phyloP scores from a whole-genome alignment of 2,329 filamentous ascomycete genomes.

The Ascochyta rabiei region DNA sequence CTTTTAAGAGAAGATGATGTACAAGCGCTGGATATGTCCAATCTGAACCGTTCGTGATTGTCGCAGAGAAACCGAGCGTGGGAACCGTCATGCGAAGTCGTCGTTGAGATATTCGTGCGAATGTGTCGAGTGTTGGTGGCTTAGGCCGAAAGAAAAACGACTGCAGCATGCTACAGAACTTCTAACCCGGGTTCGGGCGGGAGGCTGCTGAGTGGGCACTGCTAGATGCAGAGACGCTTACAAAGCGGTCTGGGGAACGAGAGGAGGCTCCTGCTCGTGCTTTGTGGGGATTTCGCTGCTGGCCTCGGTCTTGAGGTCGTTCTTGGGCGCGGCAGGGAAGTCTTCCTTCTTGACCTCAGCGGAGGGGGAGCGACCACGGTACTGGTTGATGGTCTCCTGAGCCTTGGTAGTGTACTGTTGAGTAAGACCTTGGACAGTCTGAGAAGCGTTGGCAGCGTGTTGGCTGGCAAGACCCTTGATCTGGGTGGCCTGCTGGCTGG shows the following conservation, averaged over 20 bases:
- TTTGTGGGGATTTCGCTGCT: conserved; percentile 20
- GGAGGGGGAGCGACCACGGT: conserved; percentile 46
- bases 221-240: conserved; percentile 19
- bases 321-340: conserved; percentile 38
- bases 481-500: conserved; percentile 64
- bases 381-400: conserved; percentile 55
- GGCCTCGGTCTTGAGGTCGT: conserved; percentile 25
- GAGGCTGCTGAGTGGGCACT: neutral
- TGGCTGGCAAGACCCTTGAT: conserved; percentile 65
- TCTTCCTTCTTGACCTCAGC: conserved; percentile 46
- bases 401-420: conserved; percentile 67
- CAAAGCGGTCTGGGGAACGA: conserved; percentile 36
- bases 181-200: neutral
- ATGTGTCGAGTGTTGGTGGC: conserved; percentile 4
- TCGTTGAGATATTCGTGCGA: conserved; percentile 27
- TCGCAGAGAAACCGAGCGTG: conserved; percentile 25
- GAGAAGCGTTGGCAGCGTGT: conserved; percentile 64
- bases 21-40: conserved; percentile 29
- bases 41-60: conserved; percentile 36
- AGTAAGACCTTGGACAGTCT: conserved; percentile 63
- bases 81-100: conserved; percentile 30
- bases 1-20: conserved; percentile 39
- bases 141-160: neutral
- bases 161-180: neutral
- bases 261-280: conserved; percentile 24